A percentile compares a stretch with the other conserved stretches of the same genome.
Evolutionary conservation across 768 basidiomycete species (phyloP).

Genomic region (Macrolepiota albuminosa): DNA sequence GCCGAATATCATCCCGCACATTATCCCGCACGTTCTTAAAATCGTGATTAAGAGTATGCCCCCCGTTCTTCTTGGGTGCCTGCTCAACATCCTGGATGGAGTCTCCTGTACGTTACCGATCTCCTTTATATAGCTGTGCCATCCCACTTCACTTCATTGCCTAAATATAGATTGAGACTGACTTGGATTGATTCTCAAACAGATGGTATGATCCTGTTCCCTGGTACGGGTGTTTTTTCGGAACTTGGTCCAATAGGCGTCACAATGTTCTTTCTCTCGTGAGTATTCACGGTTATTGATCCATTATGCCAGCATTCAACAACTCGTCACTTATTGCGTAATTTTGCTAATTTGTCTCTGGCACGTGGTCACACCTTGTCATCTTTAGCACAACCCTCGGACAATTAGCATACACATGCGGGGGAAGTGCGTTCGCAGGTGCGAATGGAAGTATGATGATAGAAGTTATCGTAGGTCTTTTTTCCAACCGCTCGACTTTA

Average conservation of each 20-base stretch:
- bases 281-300: conserved; percentile 17
- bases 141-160: neutral
- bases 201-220: conserved; percentile 98
- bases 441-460: conserved; percentile 99
- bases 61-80: conserved; percentile 77
- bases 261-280: conserved; percentile 92
- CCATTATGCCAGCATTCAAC: conserved; percentile 23
- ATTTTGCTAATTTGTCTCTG: neutral
- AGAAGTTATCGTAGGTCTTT: conserved; percentile 77
- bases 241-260: conserved; percentile 86
- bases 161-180: neutral
- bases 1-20: neutral
- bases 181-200: neutral
- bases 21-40: neutral
- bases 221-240: conserved; percentile 72
- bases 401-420: conserved; percentile 80
- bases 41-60: conserved; percentile 52
- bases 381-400: conserved; percentile 32
- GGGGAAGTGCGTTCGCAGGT: conserved; percentile 85
- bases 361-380: neutral
- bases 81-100: conserved; percentile 91
- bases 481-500: neutral
- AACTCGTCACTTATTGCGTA: conserved; percentile 26
- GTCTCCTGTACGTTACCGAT: conserved; percentile 65
- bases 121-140: neutral